Evolutionary conservation across 2,329 filamentous ascomycete species (phyloP).

Genomic region (Pseudogymnoascus sp.): DNA sequence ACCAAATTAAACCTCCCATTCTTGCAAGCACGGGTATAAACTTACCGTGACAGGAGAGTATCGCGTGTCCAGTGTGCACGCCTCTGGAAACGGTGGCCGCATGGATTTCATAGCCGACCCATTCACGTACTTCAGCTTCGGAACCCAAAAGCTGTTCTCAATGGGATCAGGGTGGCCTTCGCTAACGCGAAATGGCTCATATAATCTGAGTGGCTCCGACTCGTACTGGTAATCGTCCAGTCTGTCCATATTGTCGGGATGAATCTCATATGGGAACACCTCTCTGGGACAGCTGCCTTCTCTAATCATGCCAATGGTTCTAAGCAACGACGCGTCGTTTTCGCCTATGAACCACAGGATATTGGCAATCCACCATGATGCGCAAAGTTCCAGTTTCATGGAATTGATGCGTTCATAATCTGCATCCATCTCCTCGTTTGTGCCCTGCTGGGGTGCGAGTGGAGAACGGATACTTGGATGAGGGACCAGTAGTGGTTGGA

Average conservation of each 20-base stretch:
- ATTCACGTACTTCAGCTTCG: conserved; percentile 1
- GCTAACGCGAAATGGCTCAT: neutral
- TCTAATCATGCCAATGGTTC: neutral
- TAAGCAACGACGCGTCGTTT: neutral
- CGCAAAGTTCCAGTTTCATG: neutral
- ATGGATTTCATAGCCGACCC: neutral
- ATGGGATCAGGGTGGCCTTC: neutral
- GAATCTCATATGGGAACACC: neutral
- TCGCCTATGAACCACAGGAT: neutral
- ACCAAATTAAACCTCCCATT: too few species aligned
- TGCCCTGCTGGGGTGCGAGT: neutral
- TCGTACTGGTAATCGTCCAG: neutral
- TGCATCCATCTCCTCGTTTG: neutral
- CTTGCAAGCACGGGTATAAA: neutral
- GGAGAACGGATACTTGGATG: neutral
- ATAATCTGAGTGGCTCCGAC: neutral
- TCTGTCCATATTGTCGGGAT: neutral
- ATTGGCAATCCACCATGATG: neutral
- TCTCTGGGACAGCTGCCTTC: neutral
- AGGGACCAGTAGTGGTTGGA: neutral
- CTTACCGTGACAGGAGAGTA: neutral
- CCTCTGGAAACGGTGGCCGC: neutral
- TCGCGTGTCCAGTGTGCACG: neutral
- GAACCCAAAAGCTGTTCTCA: conserved; percentile 8
- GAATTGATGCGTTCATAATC: neutral